Evolutionary conservation across 192 early-diverging fungal species (phyloP).

Genomic region (Helicostylum pulchrum): DNA sequence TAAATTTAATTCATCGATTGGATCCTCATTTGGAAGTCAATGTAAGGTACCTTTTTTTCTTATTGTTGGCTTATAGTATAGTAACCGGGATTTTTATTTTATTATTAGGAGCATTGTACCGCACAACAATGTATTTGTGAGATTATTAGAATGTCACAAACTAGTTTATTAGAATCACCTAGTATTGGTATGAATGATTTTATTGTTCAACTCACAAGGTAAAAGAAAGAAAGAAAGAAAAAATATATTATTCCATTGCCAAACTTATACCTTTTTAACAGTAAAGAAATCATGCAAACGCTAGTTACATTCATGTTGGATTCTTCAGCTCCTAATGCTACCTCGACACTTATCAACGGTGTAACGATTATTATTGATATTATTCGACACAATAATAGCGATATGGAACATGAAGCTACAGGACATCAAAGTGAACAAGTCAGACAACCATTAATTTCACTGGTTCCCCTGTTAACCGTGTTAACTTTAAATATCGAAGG

Average conservation of each 20-base stretch:
- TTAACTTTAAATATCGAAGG: slow-evolving; percentile 73
- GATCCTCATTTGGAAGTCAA: slow-evolving; percentile 79
- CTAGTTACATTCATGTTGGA: slow-evolving; percentile 90
- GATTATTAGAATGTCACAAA: slow-evolving; percentile 41
- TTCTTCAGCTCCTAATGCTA: slow-evolving; percentile 65
- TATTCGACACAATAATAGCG: slow-evolving; percentile 87
- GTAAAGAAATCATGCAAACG: slow-evolving; percentile 69
- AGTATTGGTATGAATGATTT: slow-evolving; percentile 39
- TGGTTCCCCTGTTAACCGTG: slow-evolving; percentile 87
- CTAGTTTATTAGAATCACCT: slow-evolving; percentile 24
- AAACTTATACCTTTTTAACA: slow-evolving; percentile 22
- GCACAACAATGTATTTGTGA: slow-evolving; percentile 42
- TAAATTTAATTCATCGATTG: slow-evolving; percentile 70
- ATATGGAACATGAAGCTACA: slow-evolving; percentile 30
- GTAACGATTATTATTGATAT: slow-evolving; percentile 97
- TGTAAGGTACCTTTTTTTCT: slow-evolving; percentile 37
- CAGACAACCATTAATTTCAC: slow-evolving; percentile 31
- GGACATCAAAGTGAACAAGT: slow-evolving; percentile 15
- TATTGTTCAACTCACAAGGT: slow-evolving; percentile 33
- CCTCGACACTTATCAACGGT: slow-evolving; percentile 88
- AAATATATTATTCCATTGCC: neutral
- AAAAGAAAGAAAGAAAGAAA: neutral
- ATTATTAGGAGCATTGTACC: slow-evolving; percentile 33
- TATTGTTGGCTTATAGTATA: neutral
- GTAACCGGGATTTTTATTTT: neutral